Conservation (phyloP, 306 rosid genomes). For the Vigna nakashimae region DNA sequence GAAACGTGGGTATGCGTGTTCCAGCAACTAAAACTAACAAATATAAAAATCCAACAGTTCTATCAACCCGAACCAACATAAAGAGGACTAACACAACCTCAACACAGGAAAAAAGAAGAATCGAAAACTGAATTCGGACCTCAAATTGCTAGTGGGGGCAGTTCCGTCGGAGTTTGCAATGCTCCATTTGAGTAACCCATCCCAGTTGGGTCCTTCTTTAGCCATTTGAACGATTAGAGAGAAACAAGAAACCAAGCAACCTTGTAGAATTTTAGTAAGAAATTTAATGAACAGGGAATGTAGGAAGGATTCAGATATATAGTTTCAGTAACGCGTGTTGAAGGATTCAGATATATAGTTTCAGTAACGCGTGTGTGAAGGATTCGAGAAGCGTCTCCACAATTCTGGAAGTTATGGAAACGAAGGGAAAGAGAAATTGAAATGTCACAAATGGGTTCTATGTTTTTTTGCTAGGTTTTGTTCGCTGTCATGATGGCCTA, state of each 20-base stretch:
- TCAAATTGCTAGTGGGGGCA: slow-evolving; percentile 65
- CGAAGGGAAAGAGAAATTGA: background rate
- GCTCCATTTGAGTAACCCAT: slow-evolving; percentile 92
- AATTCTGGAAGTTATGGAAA: slow-evolving; percentile 26
- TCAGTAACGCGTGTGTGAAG: background rate
- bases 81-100: background rate
- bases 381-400: slow-evolving; percentile 42
- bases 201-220: slow-evolving; percentile 84
- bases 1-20: background rate
- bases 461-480: background rate
- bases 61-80: background rate
- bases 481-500: too few relatives aligned
- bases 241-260: background rate
- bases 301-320: background rate
- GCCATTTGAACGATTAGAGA: slow-evolving; percentile 57
- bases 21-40: background rate
- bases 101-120: background rate
- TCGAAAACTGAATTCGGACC: slow-evolving; percentile 40
- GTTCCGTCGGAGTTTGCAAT: slow-evolving; percentile 81
- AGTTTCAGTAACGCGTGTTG: background rate
- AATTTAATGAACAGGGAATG: background rate
- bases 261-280: background rate
- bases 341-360: slow-evolving; percentile 17
- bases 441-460: background rate
- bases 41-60: background rate